phyloP scores from a whole-genome alignment of 1,284 basidiomycete species.

The Malassezia arunalokei region DNA sequence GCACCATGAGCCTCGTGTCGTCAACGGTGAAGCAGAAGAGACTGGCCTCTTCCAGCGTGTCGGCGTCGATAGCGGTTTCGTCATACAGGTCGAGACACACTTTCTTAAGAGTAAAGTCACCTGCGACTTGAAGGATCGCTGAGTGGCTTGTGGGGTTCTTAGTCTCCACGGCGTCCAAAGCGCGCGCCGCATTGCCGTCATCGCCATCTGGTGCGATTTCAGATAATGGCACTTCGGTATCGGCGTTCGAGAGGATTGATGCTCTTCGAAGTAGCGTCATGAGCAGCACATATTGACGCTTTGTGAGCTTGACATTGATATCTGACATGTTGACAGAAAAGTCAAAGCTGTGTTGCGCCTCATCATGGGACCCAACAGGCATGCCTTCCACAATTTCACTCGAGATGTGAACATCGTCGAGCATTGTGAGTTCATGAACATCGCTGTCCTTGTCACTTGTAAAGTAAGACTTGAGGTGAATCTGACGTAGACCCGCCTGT shows the following conservation, averaged over 20 bases:
- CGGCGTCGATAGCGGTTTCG: neutral
- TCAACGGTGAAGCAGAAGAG: conserved; percentile 51
- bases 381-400: conserved; percentile 59
- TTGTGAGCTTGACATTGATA: conserved; percentile 5
- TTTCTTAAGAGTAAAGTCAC: neutral
- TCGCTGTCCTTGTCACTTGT: conserved; percentile 21
- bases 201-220: neutral
- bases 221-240: neutral
- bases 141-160: neutral
- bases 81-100: conserved; percentile 8
- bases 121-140: neutral
- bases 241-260: neutral
- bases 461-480: conserved; percentile 55
- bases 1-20: conserved; percentile 71
- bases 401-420: conserved; percentile 81
- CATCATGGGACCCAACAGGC: neutral
- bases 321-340: conserved; percentile 2
- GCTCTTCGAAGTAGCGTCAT: neutral
- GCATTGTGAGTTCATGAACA: conserved; percentile 56
- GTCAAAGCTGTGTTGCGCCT: neutral
- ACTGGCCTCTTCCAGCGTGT: conserved; percentile 1
- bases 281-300: conserved; percentile 4
- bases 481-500: conserved; percentile 68
- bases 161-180: neutral
- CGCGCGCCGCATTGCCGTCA: neutral